Conservation (phyloP, 352 stramenopile species). For the Globisporangium alternatum region DNA sequence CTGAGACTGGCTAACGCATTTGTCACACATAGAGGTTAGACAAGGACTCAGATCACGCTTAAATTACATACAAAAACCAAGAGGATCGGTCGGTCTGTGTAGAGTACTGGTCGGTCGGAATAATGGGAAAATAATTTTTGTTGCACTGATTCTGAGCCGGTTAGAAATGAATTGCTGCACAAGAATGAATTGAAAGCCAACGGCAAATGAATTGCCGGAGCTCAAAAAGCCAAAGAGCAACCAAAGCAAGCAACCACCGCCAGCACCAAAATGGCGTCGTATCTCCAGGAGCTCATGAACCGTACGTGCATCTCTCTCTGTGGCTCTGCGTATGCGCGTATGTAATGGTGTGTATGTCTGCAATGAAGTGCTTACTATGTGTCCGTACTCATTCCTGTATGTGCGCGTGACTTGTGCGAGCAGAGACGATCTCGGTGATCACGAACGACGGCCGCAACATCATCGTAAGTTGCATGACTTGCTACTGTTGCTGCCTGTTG, state of each 20-base stretch:
- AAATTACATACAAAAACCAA: too few species aligned
- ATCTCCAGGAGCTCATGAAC: constrained; percentile 82
- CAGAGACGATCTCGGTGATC: constrained; percentile 91
- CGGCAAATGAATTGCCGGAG: not conserved
- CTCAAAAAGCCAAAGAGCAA: not conserved
- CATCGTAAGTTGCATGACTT: constrained; percentile 55
- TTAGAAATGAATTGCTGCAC: too few species aligned
- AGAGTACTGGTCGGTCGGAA: too few species aligned
- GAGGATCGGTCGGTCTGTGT: too few species aligned
- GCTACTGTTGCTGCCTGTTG: constrained; percentile 5
- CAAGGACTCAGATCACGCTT: too few species aligned
- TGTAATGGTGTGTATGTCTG: too few species aligned
- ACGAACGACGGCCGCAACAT: constrained; percentile 95
- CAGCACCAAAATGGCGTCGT: constrained; percentile 55
- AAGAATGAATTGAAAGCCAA: not conserved
- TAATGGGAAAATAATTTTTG: too few species aligned
- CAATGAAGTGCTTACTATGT: too few species aligned
- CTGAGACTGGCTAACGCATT: too few species aligned
- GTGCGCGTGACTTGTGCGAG: not conserved
- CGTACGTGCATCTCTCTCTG: constrained; percentile 39
- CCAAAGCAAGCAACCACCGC: constrained; percentile 5
- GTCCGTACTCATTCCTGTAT: not conserved
- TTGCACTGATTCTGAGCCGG: too few species aligned
- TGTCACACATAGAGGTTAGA: too few species aligned
- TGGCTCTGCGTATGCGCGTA: not conserved